These are phyloP conservation scores for Macadamia tetraphylla DNA, from an alignment of 164 flowering plant genomes.

Conservation along the genomic window DNA sequence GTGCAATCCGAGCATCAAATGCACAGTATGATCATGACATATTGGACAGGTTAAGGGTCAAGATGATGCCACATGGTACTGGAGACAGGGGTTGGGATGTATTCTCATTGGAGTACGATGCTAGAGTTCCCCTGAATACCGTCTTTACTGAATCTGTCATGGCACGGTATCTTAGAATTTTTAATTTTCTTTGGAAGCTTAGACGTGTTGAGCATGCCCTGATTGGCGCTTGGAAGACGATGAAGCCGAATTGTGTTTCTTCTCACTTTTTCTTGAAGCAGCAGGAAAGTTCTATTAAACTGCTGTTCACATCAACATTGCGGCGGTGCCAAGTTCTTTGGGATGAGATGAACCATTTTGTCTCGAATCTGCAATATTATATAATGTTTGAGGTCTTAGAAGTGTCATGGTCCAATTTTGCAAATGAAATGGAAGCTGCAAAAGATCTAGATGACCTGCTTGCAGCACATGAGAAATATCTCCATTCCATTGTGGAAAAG, in stretches of 20 bases:
- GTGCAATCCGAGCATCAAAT: slow-evolving; percentile 90
- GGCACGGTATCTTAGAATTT: slow-evolving; percentile 80
- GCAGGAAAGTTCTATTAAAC: slow-evolving; percentile 56
- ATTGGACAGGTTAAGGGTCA: slow-evolving; percentile 86
- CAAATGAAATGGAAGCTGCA: slow-evolving; percentile 78
- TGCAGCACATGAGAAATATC: slow-evolving; percentile 93
- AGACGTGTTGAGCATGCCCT: slow-evolving; percentile 96
- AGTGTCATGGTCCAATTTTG: slow-evolving; percentile 91
- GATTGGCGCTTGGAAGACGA: slow-evolving; percentile 89
- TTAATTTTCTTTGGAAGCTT: slow-evolving; percentile 97
- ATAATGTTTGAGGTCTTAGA: slow-evolving; percentile 99
- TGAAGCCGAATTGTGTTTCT: slow-evolving; percentile 94
- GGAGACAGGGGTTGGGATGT: slow-evolving; percentile 99
- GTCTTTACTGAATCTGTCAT: slow-evolving; percentile 91
- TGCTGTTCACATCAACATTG: slow-evolving; percentile 57
- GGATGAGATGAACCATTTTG: slow-evolving; percentile 99
- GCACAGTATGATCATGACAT: slow-evolving; percentile 94
- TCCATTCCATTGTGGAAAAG: slow-evolving; percentile 83
- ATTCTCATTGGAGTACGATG: slow-evolving; percentile 91
- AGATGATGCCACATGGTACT: slow-evolving; percentile 91
- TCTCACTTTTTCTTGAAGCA: slow-evolving; percentile 60
- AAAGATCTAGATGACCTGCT: slow-evolving; percentile 94
- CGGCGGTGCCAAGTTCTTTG: slow-evolving; percentile 95
- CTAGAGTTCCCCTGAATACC: slow-evolving; percentile 85
- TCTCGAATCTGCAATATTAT: slow-evolving; percentile 90